Evolutionary conservation across 192 early-diverging fungal genomes (phyloP).

Genomic region (Haplosporangium gracile): DNA sequence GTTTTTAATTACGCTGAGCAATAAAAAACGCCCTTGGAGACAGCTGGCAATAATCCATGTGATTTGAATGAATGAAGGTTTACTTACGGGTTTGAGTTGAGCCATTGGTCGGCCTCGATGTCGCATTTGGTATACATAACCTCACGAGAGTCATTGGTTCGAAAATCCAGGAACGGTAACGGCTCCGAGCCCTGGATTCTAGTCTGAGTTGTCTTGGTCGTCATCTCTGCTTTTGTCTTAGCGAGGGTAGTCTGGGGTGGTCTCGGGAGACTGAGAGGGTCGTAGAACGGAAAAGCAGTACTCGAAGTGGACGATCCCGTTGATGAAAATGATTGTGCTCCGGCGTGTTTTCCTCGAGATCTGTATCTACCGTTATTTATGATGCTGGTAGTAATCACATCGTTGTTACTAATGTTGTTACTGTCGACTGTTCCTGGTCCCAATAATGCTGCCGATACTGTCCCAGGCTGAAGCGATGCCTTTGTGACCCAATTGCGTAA

Average conservation of each 20-base stretch:
- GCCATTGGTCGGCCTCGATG: slow-evolving; percentile 34
- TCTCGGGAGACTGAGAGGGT: neutral
- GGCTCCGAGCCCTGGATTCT: neutral
- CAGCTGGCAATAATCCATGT: no score
- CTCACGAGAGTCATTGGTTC: slow-evolving; percentile 36
- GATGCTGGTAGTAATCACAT: neutral
- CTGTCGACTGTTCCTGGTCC: neutral
- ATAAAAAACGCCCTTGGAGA: no score
- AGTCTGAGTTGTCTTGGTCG: neutral
- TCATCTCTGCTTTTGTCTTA: neutral
- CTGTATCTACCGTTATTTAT: neutral
- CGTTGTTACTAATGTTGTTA: neutral
- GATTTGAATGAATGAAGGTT: neutral
- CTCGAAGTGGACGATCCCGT: neutral
- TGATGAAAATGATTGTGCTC: neutral
- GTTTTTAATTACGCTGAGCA: neutral
- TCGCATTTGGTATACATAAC: slow-evolving; percentile 45
- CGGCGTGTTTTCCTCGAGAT: neutral
- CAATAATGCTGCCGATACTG: neutral
- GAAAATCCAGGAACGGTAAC: slow-evolving; percentile 34
- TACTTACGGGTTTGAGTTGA: slow-evolving; percentile 25
- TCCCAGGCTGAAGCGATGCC: neutral
- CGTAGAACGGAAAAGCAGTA: neutral
- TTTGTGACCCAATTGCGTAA: neutral
- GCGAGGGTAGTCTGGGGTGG: neutral